A percentile compares a stretch with the other conserved stretches of the same genome.
These are phyloP conservation scores for Cutaneotrichosporon sp. DNA, from an alignment of 1,284 basidiomycete species.

Conservation along the genomic window DNA sequence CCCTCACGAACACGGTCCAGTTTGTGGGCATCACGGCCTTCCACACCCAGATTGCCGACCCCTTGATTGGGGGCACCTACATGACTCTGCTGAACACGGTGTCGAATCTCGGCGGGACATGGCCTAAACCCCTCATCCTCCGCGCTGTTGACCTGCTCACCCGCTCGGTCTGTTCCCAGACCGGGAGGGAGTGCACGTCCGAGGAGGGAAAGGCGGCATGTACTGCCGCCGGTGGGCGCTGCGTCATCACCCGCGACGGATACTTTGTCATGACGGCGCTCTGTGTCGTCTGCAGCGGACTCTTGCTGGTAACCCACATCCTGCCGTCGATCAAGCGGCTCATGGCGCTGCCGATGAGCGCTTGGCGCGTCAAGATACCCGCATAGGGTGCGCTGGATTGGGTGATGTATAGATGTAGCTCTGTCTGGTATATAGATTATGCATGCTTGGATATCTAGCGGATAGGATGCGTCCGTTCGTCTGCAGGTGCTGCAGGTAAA, in stretches of 20 bases:
- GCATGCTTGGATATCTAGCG: background rate
- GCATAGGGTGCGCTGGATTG: slow-evolving; percentile 7
- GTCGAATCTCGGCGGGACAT: slow-evolving; percentile 95
- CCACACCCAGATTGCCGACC: slow-evolving; percentile 95
- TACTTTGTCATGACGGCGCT: slow-evolving; percentile 83
- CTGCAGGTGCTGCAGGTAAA: too few species aligned
- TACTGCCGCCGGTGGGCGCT: slow-evolving; percentile 70
- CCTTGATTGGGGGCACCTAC: slow-evolving; percentile 94
- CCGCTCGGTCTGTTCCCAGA: slow-evolving; percentile 66
- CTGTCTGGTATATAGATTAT: background rate
- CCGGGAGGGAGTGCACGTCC: slow-evolving; percentile 80
- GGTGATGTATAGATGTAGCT: background rate
- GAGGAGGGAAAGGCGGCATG: slow-evolving; percentile 83
- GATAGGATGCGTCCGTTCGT: too few species aligned
- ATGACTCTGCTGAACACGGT: slow-evolving; percentile 98
- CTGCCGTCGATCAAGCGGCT: slow-evolving; percentile 78
- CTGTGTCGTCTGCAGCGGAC: slow-evolving; percentile 72
- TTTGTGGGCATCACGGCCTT: slow-evolving; percentile 98
- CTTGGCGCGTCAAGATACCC: slow-evolving; percentile 52
- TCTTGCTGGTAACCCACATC: slow-evolving; percentile 73
- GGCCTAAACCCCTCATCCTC: slow-evolving; percentile 63
- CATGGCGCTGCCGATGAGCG: slow-evolving; percentile 47
- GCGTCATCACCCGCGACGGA: slow-evolving; percentile 81
- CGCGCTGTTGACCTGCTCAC: slow-evolving; percentile 81
- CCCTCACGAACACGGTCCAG: slow-evolving; percentile 89